These are phyloP conservation scores for Peronospora belbahrii DNA, from an alignment of 352 stramenopile genomes.

Conservation along the genomic window DNA sequence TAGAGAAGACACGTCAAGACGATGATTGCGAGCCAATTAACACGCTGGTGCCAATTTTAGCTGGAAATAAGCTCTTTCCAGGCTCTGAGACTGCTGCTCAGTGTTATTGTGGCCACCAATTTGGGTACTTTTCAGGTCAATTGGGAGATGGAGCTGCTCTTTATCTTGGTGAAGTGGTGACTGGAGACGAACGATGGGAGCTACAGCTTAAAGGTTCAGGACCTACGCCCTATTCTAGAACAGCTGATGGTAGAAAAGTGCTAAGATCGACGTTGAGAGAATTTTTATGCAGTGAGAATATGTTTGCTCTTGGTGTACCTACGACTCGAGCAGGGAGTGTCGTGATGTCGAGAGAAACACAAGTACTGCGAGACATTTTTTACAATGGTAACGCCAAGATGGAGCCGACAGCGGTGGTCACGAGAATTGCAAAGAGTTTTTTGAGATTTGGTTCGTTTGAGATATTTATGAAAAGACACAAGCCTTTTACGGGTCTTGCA, in stretches of 20 bases:
- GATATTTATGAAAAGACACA: constrained; percentile 87
- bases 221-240: constrained; percentile 91
- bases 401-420: constrained; percentile 80
- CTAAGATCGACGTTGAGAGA: constrained; percentile 92
- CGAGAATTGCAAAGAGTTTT: constrained; percentile 89
- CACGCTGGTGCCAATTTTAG: constrained; percentile 47
- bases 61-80: constrained; percentile 65
- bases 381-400: constrained; percentile 80
- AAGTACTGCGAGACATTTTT: constrained; percentile 80
- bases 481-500: constrained; percentile 49
- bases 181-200: constrained; percentile 70
- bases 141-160: constrained; percentile 87
- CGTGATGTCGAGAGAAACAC: constrained; percentile 59
- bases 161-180: constrained; percentile 81
- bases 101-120: constrained; percentile 90
- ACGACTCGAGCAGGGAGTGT: constrained; percentile 89
- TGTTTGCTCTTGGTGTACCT: constrained; percentile 90
- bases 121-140: constrained; percentile 88
- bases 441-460: constrained; percentile 94
- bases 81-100: constrained; percentile 76
- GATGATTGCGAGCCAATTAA: constrained; percentile 30
- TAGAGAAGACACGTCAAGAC: constrained; percentile 2
- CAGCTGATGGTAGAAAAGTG: constrained; percentile 90
- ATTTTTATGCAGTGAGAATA: constrained; percentile 95
- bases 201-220: constrained; percentile 96